Conservation (phyloP, 495 filamentous ascomycete species). For the Hypoxylon rickii region DNA sequence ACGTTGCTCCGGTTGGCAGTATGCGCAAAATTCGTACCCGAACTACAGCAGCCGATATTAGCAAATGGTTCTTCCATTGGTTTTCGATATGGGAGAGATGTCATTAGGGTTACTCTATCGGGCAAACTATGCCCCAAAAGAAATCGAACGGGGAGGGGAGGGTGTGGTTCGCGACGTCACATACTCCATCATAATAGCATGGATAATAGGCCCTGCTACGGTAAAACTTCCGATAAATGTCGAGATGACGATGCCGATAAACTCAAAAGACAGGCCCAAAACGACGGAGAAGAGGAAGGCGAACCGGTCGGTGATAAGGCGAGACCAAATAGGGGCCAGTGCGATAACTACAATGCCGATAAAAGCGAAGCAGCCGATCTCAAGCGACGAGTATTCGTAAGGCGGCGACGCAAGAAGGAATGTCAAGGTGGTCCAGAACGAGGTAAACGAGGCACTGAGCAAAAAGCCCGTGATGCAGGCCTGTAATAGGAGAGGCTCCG, state of each 20-base stretch:
- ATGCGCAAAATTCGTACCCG: conserved; percentile 74
- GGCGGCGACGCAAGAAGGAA: conserved; percentile 71
- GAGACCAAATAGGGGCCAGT: conserved; percentile 68
- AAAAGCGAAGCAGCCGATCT: conserved; percentile 78
- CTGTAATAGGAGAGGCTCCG: conserved; percentile 69
- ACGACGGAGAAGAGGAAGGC: conserved; percentile 69
- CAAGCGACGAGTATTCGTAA: conserved; percentile 67
- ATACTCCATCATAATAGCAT: conserved; percentile 76
- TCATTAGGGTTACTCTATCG: too few species aligned
- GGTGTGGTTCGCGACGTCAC: too few species aligned
- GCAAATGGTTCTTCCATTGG: too few species aligned
- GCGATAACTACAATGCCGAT: conserved; percentile 73
- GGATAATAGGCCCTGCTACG: conserved; percentile 74
- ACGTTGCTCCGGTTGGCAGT: conserved; percentile 75
- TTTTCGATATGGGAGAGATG: too few species aligned
- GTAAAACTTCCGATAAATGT: conserved; percentile 67
- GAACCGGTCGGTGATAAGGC: conserved; percentile 71
- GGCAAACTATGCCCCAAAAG: too few species aligned
- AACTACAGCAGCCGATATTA: too few species aligned
- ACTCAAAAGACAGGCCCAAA: conserved; percentile 59
- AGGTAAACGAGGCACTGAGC: conserved; percentile 38
- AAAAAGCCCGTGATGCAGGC: conserved; percentile 42
- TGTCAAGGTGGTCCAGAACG: conserved; percentile 71
- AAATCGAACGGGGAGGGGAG: too few species aligned
- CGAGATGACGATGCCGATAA: conserved; percentile 69